These are phyloP conservation scores for Lepidium didymum DNA, from an alignment of 345 rosid genomes.

Conservation along the genomic window DNA sequence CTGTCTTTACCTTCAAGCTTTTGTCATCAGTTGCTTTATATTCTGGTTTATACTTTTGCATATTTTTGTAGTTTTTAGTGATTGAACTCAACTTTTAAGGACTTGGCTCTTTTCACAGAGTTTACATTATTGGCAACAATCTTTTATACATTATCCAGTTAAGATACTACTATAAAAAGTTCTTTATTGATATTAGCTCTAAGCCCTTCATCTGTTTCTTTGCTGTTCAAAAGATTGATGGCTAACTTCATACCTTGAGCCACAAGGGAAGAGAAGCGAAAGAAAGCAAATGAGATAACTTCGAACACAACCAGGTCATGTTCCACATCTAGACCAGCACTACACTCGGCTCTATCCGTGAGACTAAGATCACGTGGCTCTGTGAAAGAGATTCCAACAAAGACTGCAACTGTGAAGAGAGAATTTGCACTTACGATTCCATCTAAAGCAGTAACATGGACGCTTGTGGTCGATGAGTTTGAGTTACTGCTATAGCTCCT, in stretches of 20 bases:
- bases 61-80: no score
- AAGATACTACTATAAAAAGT: no score
- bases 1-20: no score
- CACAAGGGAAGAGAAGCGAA: slow-evolving; percentile 29
- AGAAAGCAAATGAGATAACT: slow-evolving; percentile 26
- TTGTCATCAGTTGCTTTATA: no score
- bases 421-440: slow-evolving; percentile 25
- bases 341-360: slow-evolving; percentile 13
- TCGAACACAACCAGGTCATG: slow-evolving; percentile 21
- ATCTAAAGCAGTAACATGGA: slow-evolving; percentile 27
- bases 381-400: slow-evolving; percentile 20
- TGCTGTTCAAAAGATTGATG: slow-evolving; percentile 21
- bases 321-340: slow-evolving; percentile 23
- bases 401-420: slow-evolving; percentile 30
- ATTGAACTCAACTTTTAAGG: no score
- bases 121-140: no score
- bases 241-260: slow-evolving; percentile 29
- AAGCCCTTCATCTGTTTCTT: slow-evolving; percentile 19
- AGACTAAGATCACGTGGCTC: slow-evolving; percentile 19
- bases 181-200: slow-evolving; percentile 15
- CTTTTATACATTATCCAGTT: no score
- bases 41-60: no score
- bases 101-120: no score
- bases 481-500: not conserved
- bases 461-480: slow-evolving; percentile 15